phyloP scores from a whole-genome alignment of 2,329 filamentous ascomycete genomes.

The Penicillium sp. region DNA sequence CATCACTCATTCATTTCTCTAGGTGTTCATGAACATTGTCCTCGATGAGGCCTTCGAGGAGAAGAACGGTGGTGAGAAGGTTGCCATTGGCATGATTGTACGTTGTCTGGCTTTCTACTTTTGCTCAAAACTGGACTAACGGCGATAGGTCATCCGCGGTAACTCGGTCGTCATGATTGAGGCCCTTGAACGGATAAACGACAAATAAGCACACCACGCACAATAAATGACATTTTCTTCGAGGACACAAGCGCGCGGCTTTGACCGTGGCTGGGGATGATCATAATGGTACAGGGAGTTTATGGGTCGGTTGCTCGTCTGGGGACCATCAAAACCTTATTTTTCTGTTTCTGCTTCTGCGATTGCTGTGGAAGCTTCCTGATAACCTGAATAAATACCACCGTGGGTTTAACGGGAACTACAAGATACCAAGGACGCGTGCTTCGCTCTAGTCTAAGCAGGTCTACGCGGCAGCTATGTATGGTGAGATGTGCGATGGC shows the following conservation, averaged over 20 bases:
- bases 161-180: constrained; percentile 99
- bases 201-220: constrained; percentile 35
- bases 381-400: background rate
- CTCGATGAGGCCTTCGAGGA: constrained; percentile 96
- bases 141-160: constrained; percentile 80
- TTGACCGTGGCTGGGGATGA: constrained; percentile 22
- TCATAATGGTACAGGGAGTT: constrained; percentile 39
- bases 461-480: background rate
- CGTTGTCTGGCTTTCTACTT: constrained; percentile 28
- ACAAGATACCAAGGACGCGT: background rate
- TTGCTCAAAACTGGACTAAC: constrained; percentile 6
- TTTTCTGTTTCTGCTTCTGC: constrained; percentile 15
- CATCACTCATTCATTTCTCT: background rate
- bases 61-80: constrained; percentile 87
- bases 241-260: constrained; percentile 7
- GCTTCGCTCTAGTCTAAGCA: background rate
- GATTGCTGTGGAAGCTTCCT: constrained; percentile 3
- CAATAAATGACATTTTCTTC: constrained; percentile 17
- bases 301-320: constrained; percentile 37
- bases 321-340: constrained; percentile 32
- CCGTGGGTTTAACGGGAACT: background rate
- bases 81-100: constrained; percentile 89
- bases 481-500: background rate
- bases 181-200: constrained; percentile 46
- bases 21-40: constrained; percentile 98